Evolutionary conservation across 2,329 filamentous ascomycete genomes (phyloP), one percentile per base, ranked within the genome.

Genomic region (Scytalidium sp.): DNA sequence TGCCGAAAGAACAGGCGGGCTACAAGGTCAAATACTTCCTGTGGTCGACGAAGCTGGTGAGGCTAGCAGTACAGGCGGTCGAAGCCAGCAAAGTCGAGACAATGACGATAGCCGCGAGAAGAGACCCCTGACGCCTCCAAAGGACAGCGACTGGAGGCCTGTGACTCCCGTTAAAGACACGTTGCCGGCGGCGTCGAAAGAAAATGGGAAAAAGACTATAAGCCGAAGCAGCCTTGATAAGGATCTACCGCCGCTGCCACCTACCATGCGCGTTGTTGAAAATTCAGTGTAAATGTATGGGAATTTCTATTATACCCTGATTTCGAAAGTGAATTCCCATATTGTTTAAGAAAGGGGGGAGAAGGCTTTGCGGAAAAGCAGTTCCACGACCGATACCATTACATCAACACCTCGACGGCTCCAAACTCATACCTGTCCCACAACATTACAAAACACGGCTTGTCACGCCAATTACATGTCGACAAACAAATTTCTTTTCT

Each of bases 1-100:
- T 62, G 75, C 71, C 19, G 75, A 86, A 60, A 65, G 83, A 66
- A 62, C 65, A 65, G 63, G 78, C 70, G 75, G 78, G 13, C 68
- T 75, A 11, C 64, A 79, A 70, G 75, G 78, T n/a, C 71, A 75
- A 15, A 83, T 78, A 1, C 72, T 97, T 2, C 93, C 93, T 0
- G 85, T 97, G 9, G 91, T 97, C 6, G 89, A 96, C 58, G 93
- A 97, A 69, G 87, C 84, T n/a, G 88, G 84, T 4, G 93, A 97
- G 67, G 85, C 77, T 9, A 81, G 78, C 7, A 89, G 86, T 52
- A 78, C 83, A 20, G 82, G 83, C 2, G 80, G 77, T 23, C 77
- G 78, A 47, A 81, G 79, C 52, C 69, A 63, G 15, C 77, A 77
- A 40, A 80, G 78, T 52, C 57, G 64, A 39, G 45, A 72, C 64